These are phyloP conservation scores for Eucalyptus guilfoylei DNA, from an alignment of 345 rosid species.

Conservation along the genomic window DNA sequence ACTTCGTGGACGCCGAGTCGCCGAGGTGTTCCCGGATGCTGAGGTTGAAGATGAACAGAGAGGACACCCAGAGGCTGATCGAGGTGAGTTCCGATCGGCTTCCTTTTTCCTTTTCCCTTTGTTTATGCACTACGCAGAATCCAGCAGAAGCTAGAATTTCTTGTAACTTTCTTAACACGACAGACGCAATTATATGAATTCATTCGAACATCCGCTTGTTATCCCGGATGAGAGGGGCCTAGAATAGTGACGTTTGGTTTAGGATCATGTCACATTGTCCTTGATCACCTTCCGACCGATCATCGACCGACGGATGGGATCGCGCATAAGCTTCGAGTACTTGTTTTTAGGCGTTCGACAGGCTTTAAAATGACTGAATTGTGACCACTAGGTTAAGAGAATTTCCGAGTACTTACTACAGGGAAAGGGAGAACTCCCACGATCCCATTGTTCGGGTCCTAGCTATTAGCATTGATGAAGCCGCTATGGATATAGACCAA, in stretches of 20 bases:
- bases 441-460: background rate
- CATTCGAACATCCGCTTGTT: too few relatives aligned
- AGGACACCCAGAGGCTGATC: slow-evolving; percentile 37
- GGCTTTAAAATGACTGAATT: background rate
- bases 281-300: background rate
- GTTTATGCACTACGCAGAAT: background rate
- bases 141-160: background rate
- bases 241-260: background rate
- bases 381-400: background rate
- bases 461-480: background rate
- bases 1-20: slow-evolving; percentile 31
- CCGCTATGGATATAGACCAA: background rate
- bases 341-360: background rate
- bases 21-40: slow-evolving; percentile 40
- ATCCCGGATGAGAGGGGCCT: background rate
- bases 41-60: slow-evolving; percentile 34
- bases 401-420: background rate
- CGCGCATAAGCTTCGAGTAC: background rate
- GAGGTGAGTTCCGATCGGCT: slow-evolving; percentile 12
- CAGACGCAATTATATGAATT: too few relatives aligned
- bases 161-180: background rate
- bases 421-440: background rate
- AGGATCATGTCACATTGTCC: background rate
- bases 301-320: background rate
- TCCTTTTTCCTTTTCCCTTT: background rate